phyloP scores from a whole-genome alignment of 1,284 basidiomycete species.

The Ustilago xerochloae region DNA sequence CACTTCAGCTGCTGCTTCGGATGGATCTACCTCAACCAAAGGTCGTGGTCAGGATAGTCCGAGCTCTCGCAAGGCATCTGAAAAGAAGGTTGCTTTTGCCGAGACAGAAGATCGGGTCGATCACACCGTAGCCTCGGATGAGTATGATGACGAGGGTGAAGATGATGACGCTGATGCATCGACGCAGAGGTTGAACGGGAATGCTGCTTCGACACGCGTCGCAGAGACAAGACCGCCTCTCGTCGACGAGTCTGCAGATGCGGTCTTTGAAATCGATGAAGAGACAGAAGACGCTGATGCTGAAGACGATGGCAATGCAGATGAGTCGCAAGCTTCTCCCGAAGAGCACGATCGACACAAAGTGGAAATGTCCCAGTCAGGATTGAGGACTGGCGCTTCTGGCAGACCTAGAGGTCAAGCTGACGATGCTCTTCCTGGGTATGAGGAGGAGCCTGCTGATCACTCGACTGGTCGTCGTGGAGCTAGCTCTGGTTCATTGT shows the following conservation, averaged over 20 bases:
- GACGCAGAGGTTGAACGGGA: neutral
- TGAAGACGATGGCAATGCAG: slow-evolving; percentile 15
- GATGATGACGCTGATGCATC: slow-evolving; percentile 15
- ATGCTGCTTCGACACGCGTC: neutral
- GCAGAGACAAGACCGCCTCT: neutral
- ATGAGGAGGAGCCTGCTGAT: slow-evolving; percentile 16
- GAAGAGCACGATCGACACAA: slow-evolving; percentile 32
- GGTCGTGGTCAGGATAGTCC: slow-evolving; percentile 12
- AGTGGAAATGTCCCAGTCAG: slow-evolving; percentile 38
- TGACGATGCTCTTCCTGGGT: slow-evolving; percentile 33
- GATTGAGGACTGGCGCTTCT: slow-evolving; percentile 32
- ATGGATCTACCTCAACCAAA: neutral
- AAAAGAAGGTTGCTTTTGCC: slow-evolving; percentile 64
- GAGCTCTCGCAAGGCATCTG: slow-evolving; percentile 22
- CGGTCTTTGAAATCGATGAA: slow-evolving; percentile 61
- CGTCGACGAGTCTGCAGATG: slow-evolving; percentile 46
- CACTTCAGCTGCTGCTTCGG: neutral
- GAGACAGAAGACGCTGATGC: slow-evolving; percentile 37
- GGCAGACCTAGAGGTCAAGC: slow-evolving; percentile 35
- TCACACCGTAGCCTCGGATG: slow-evolving; percentile 18
- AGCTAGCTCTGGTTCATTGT: slow-evolving; percentile 25
- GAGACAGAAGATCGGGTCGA: slow-evolving; percentile 54
- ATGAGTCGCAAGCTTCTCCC: slow-evolving; percentile 6
- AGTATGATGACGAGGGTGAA: slow-evolving; percentile 44
- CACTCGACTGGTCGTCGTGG: slow-evolving; percentile 1